These are phyloP conservation scores for Yamadazyma mexicana DNA, from an alignment of 1,139 yeast genomes.

Conservation along the genomic window DNA sequence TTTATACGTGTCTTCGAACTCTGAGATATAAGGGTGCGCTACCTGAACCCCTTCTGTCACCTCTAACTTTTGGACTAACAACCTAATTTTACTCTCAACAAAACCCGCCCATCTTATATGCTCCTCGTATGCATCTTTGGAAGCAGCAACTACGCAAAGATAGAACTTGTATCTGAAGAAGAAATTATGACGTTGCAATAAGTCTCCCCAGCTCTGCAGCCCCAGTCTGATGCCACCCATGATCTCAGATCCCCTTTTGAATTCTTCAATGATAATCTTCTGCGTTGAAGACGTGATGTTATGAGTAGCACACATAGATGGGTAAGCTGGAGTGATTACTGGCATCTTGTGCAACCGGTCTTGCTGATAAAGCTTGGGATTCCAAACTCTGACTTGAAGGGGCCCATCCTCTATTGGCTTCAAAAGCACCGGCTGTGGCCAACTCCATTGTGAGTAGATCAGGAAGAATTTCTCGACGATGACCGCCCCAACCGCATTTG, in stretches of 20 bases:
- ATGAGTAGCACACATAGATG: slow-evolving; percentile 99
- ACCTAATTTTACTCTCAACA: slow-evolving; percentile 84
- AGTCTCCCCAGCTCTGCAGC: slow-evolving; percentile 67
- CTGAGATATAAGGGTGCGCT: slow-evolving; percentile 90
- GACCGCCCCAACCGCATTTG: slow-evolving; percentile 92
- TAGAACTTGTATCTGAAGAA: slow-evolving; percentile 84
- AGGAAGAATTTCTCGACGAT: slow-evolving; percentile 85
- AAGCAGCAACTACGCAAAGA: slow-evolving; percentile 76
- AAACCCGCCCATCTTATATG: slow-evolving; percentile 90
- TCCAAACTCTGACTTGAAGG: slow-evolving; percentile 94
- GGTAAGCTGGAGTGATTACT: slow-evolving; percentile 98
- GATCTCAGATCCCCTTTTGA: slow-evolving; percentile 69
- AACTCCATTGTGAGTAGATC: slow-evolving; percentile 85
- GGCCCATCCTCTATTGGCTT: slow-evolving; percentile 97
- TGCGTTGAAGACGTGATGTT: slow-evolving; percentile 89
- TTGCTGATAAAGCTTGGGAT: slow-evolving; percentile 83
- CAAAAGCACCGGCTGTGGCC: slow-evolving; percentile 97
- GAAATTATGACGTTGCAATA: slow-evolving; percentile 77
- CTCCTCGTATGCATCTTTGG: slow-evolving; percentile 64
- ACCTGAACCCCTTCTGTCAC: slow-evolving; percentile 67
- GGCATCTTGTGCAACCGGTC: slow-evolving; percentile 96
- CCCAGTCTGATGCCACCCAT: slow-evolving; percentile 70
- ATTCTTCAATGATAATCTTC: slow-evolving; percentile 71
- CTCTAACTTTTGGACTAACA: slow-evolving; percentile 81
- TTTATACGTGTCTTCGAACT: slow-evolving; percentile 57